Evolutionary conservation across 768 basidiomycete genomes (phyloP), one percentile per base, ranked within the genome.

Genomic region (Leccinum fibrillosum): DNA sequence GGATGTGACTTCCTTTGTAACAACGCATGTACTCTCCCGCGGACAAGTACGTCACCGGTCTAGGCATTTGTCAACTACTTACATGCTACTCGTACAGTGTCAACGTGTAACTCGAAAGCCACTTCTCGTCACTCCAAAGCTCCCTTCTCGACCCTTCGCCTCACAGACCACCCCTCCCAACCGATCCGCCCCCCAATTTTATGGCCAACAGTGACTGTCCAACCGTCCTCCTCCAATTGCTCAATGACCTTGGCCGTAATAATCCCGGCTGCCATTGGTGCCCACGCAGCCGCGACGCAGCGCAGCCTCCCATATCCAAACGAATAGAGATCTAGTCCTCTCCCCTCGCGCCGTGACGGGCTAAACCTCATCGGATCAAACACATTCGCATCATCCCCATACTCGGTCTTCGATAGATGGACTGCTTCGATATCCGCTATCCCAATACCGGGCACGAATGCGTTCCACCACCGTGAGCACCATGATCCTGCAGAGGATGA

Each of bases 261-360:
- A 0, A 84, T 54, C 0, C 72, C 84, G 1, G 78, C 81, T 0
- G 82, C 83, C 65, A 80, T 75, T 0, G 86, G 85, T 2, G 86
- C 86, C 83, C 84, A 85, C 0, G 66, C 66, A 5, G 69, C 66
- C 0, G 83, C 86, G 1, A 81, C 66, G 49, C 53, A 85, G 62
- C 11, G 70, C 65, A 71, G 11, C 7, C 21, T 52, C 4, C 26
- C 84, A 51, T 73, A 66, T 1, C 86, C 85, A 61, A 87, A 87
- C 0, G 82, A 72, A 11, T 73, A 69, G 28, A 63, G 65, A 56
- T 30, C 69, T 1, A 71, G 58, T 61, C 68, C 17, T 17, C n/a
- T 44, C n/a, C 42, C 42, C 63, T 65, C 49, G 17, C 42, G 45
- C 9, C 68, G 63, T 9, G 57, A 55, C 21, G 69, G 73, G 13